phyloP scores from a whole-genome alignment of 1,284 basidiomycete genomes.

The Stygiomarasmius scandens region DNA sequence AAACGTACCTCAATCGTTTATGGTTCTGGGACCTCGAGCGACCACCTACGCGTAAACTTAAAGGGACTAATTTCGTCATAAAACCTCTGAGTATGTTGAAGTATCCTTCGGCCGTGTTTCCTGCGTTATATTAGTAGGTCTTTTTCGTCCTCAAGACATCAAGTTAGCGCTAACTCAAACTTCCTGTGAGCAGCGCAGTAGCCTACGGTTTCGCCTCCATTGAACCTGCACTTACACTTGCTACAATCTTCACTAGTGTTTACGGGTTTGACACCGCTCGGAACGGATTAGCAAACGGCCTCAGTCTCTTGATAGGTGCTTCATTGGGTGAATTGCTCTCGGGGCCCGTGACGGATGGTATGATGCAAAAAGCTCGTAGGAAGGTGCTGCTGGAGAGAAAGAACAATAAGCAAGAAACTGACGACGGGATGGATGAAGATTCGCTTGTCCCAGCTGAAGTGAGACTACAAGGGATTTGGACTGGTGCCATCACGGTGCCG shows the following conservation, averaged over 20 bases:
- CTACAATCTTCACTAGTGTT: conserved; percentile 33
- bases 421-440: conserved; percentile 14
- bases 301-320: conserved; percentile 36
- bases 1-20: conserved; percentile 28
- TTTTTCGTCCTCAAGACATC: neutral
- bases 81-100: conserved; percentile 38
- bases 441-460: conserved; percentile 31
- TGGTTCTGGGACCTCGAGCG: conserved; percentile 32
- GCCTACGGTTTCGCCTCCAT: conserved; percentile 38
- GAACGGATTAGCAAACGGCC: conserved; percentile 38
- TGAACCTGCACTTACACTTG: conserved; percentile 36
- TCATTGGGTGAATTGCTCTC: conserved; percentile 36
- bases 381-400: conserved; percentile 21
- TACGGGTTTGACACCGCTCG: conserved; percentile 36
- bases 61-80: conserved; percentile 29
- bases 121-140: conserved; percentile 36
- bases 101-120: conserved; percentile 37
- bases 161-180: too few species aligned
- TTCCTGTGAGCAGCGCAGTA: conserved; percentile 31
- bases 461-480: conserved; percentile 38
- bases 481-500: conserved; percentile 35
- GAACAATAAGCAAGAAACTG: neutral
- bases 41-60: conserved; percentile 28
- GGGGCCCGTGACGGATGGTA: conserved; percentile 35
- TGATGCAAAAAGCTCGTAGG: conserved; percentile 35